These are phyloP conservation scores for Phytopythium montanum DNA, from an alignment of 352 stramenopile genomes.

Conservation along the genomic window DNA sequence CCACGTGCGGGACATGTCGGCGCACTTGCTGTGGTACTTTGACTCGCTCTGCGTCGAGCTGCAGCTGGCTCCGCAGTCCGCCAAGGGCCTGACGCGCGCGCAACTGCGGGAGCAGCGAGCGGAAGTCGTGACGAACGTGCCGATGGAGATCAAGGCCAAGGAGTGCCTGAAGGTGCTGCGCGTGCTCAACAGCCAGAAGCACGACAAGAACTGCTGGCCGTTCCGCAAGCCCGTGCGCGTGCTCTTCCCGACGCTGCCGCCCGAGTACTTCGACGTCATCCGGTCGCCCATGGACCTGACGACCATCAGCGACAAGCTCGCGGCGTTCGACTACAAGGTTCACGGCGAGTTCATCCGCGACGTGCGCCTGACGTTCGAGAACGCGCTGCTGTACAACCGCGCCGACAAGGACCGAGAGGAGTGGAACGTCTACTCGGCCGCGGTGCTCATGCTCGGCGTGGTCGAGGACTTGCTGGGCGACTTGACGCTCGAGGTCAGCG, in stretches of 20 bases:
- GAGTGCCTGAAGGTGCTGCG: constrained; percentile 78
- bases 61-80: constrained; percentile 21
- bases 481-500: constrained; percentile 72
- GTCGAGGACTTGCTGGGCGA: constrained; percentile 79
- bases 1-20: constrained; percentile 81
- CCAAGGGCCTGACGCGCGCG: constrained; percentile 22
- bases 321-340: constrained; percentile 65
- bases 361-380: constrained; percentile 81
- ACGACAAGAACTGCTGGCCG: constrained; percentile 85
- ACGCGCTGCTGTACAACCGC: constrained; percentile 78
- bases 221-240: constrained; percentile 77
- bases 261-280: constrained; percentile 82
- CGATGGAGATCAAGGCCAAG: constrained; percentile 77
- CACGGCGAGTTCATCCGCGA: constrained; percentile 83
- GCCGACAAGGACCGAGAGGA: constrained; percentile 77
- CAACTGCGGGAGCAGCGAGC: constrained; percentile 53
- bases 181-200: constrained; percentile 82
- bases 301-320: constrained; percentile 69
- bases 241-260: constrained; percentile 65
- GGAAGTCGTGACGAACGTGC: constrained; percentile 40
- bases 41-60: constrained; percentile 76
- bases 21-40: constrained; percentile 82
- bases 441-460: constrained; percentile 63
- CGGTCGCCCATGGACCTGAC: constrained; percentile 79
- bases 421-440: constrained; percentile 80